Percentiles rank a stretch among this genome's conserved stretches.
Evolutionary conservation across 2,329 filamentous ascomycete species (phyloP).

Genomic region (Monosporascus cannonballus): DNA sequence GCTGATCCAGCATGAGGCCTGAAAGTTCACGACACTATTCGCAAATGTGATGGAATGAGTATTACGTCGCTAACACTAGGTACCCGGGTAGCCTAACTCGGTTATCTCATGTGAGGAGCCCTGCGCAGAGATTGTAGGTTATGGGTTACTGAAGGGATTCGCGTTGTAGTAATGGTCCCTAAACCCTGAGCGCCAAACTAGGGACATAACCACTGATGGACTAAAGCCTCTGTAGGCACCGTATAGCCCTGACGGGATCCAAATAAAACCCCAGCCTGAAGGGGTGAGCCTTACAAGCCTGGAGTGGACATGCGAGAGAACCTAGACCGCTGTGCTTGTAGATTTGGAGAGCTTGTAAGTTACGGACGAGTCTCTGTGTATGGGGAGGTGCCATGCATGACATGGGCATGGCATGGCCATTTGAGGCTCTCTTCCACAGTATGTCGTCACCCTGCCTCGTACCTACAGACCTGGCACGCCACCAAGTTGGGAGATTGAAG

Average conservation of each 20-base stretch:
- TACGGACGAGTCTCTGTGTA: slow-evolving; percentile 7
- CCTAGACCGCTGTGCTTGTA: not conserved
- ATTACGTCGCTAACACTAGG: too few relatives aligned
- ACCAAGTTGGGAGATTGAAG: not conserved
- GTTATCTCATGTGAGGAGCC: not conserved
- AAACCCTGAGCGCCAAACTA: not conserved
- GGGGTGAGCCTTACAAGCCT: too few relatives aligned
- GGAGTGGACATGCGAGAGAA: too few relatives aligned
- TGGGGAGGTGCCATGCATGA: slow-evolving; percentile 24
- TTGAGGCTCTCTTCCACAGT: slow-evolving; percentile 25
- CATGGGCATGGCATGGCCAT: slow-evolving; percentile 22
- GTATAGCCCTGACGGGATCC: not conserved
- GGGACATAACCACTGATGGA: not conserved
- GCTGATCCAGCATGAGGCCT: not conserved
- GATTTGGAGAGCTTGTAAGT: not conserved
- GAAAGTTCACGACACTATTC: not conserved
- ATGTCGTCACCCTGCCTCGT: slow-evolving; percentile 20
- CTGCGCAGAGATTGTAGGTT: not conserved
- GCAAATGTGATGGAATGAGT: not conserved
- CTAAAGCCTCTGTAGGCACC: not conserved
- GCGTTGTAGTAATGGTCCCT: not conserved
- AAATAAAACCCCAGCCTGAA: too few relatives aligned
- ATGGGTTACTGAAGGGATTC: not conserved
- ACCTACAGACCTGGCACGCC: slow-evolving; percentile 12
- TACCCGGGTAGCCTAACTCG: not conserved